These are phyloP conservation scores for Aristolochia fimbriata DNA, from an alignment of 164 flowering plant species.

Conservation along the genomic window DNA sequence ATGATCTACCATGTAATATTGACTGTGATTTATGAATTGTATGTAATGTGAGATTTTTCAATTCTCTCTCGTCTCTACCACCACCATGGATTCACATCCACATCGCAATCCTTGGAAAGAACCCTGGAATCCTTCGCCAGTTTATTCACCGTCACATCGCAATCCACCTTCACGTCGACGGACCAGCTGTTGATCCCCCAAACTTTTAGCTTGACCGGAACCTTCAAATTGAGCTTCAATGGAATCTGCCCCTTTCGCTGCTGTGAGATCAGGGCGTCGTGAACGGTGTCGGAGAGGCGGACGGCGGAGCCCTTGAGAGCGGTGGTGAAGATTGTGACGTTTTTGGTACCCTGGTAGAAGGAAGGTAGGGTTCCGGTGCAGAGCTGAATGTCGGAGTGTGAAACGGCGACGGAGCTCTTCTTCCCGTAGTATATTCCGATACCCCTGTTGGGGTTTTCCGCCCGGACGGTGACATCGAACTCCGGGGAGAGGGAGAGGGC, in stretches of 20 bases:
- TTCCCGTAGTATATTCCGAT: slow-evolving; percentile 52
- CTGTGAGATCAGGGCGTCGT: slow-evolving; percentile 13
- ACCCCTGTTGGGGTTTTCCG: slow-evolving; percentile 60
- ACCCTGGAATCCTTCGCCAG: slow-evolving; percentile 40
- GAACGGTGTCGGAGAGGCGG: slow-evolving; percentile 18
- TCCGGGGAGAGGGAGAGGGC: slow-evolving; percentile 40
- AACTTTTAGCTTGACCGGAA: slow-evolving; percentile 58
- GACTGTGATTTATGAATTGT: no score
- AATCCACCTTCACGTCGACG: slow-evolving; percentile 49
- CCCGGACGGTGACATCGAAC: slow-evolving; percentile 46
- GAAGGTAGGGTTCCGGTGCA: slow-evolving; percentile 47
- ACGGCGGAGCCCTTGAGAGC: slow-evolving; percentile 35
- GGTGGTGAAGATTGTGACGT: slow-evolving; percentile 51
- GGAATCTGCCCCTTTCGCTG: slow-evolving; percentile 34
- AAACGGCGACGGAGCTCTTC: slow-evolving; percentile 40
- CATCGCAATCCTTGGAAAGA: slow-evolving; percentile 34
- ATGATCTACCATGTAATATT: no score
- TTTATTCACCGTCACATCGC: slow-evolving; percentile 50
- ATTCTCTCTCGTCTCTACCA: no score
- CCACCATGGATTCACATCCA: slow-evolving; percentile 1
- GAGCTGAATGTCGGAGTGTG: slow-evolving; percentile 25
- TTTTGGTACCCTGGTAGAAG: slow-evolving; percentile 60
- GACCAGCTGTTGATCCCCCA: slow-evolving; percentile 71
- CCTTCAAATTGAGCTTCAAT: slow-evolving; percentile 34
- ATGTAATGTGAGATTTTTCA: no score